These are phyloP conservation scores for Pulveroboletus sp. DNA, from an alignment of 1,284 basidiomycete genomes.

Conservation along the genomic window DNA sequence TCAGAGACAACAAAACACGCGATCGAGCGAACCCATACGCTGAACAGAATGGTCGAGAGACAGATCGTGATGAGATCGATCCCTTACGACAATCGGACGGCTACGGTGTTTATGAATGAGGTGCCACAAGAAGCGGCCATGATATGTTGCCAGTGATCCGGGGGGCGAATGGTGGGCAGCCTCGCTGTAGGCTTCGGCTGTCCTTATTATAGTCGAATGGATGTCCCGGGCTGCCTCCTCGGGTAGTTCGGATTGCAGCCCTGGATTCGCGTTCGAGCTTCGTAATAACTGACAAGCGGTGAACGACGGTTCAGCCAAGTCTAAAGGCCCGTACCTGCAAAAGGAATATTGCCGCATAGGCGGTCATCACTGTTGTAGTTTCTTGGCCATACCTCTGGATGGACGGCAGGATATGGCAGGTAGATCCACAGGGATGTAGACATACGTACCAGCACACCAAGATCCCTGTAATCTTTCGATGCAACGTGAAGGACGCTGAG, in stretches of 20 bases:
- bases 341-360: constrained; percentile 75
- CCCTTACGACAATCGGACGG: constrained; percentile 41
- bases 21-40: constrained; percentile 32
- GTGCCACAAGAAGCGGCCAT: constrained; percentile 71
- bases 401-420: background rate
- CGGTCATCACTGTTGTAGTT: constrained; percentile 77
- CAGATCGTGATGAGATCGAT: constrained; percentile 30
- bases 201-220: constrained; percentile 56
- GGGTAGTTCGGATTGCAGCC: constrained; percentile 46
- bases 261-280: constrained; percentile 49
- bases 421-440: background rate
- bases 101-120: constrained; percentile 58
- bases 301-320: constrained; percentile 5
- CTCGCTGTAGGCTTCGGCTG: constrained; percentile 71
- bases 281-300: constrained; percentile 52
- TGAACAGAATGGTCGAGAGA: constrained; percentile 49
- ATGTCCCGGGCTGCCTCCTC: constrained; percentile 59
- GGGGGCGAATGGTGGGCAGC: constrained; percentile 59
- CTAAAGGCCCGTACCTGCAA: constrained; percentile 49
- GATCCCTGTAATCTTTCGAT: constrained; percentile 65
- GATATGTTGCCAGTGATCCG: constrained; percentile 59
- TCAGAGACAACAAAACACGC: background rate
- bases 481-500: constrained; percentile 65
- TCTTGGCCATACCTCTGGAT: constrained; percentile 76
- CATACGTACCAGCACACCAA: constrained; percentile 65